These are phyloP conservation scores for Copromyces sp. DNA, from an alignment of 495 filamentous ascomycete species.

Conservation along the genomic window DNA sequence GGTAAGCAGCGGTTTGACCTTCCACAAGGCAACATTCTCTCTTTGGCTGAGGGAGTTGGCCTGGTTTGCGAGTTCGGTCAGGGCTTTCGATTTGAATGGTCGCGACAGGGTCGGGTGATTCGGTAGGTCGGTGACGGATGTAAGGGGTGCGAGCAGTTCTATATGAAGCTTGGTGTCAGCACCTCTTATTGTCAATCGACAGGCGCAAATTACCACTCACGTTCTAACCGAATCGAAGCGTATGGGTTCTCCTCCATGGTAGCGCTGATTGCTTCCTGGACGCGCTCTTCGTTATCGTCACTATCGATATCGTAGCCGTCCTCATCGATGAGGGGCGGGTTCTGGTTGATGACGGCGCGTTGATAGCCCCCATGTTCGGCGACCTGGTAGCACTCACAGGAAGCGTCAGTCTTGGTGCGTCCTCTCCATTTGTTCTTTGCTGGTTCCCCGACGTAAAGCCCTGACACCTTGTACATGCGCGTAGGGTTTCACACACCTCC, in stretches of 20 bases:
- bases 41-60: constrained; percentile 58
- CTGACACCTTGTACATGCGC: not conserved
- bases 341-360: constrained; percentile 71
- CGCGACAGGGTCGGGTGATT: constrained; percentile 73
- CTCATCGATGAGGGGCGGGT: constrained; percentile 66
- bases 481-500: constrained; percentile 47
- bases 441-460: not conserved
- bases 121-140: constrained; percentile 74
- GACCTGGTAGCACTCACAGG: constrained; percentile 37
- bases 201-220: constrained; percentile 39
- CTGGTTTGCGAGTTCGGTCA: constrained; percentile 70
- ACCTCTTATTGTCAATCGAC: not conserved
- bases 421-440: not conserved
- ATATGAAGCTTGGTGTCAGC: constrained; percentile 23
- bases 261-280: constrained; percentile 53
- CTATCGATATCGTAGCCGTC: constrained; percentile 79
- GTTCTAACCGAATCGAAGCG: constrained; percentile 67
- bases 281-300: constrained; percentile 60
- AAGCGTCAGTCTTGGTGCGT: not conserved
- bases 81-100: constrained; percentile 68
- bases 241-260: constrained; percentile 77
- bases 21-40: constrained; percentile 65
- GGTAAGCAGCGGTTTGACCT: constrained; percentile 65
- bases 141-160: constrained; percentile 84
- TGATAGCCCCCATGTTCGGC: constrained; percentile 78